Percentiles rank a stretch among this genome's conserved stretches.
Conservation (phyloP, 495 filamentous ascomycete genomes). For the Niebla homalea region DNA sequence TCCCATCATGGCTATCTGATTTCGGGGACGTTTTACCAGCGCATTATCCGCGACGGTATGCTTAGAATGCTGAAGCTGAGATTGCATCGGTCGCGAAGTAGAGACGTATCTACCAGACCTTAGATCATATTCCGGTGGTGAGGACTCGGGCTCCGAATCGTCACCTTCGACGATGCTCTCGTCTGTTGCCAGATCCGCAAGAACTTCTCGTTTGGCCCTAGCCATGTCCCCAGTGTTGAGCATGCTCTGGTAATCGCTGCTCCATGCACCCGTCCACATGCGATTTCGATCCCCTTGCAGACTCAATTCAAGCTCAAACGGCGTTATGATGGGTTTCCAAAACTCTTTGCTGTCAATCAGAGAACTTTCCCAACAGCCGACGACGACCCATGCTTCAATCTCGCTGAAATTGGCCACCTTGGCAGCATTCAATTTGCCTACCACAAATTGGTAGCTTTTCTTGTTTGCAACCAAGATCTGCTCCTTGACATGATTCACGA, state of each 20-base stretch:
- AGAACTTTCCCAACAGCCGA: conserved; percentile 96
- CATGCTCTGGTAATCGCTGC: conserved; percentile 54
- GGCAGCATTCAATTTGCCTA: conserved; percentile 88
- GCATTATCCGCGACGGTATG: conserved; percentile 24
- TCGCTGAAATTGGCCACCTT: conserved; percentile 96
- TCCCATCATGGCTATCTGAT: conserved; percentile 63
- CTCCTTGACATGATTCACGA: conserved; percentile 54
- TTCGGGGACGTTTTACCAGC: conserved; percentile 47
- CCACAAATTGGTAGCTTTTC: conserved; percentile 91
- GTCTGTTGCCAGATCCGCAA: conserved; percentile 7
- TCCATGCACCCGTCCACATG: conserved; percentile 66
- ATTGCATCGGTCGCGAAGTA: conserved; percentile 64
- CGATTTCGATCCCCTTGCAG: conserved; percentile 55
- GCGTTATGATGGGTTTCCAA: conserved; percentile 77
- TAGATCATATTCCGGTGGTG: conserved; percentile 84
- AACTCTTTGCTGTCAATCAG: conserved; percentile 76
- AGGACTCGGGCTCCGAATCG: conserved; percentile 49
- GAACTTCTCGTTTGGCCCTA: background rate
- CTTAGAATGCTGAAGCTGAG: conserved; percentile 22
- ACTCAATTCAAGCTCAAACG: conserved; percentile 73
- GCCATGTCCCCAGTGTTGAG: conserved; percentile 17
- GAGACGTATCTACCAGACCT: conserved; percentile 78
- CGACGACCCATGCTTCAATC: conserved; percentile 89
- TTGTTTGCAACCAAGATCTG: conserved; percentile 67
- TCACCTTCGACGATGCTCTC: conserved; percentile 25